These are phyloP conservation scores for Alliaria petiolata DNA, from an alignment of 345 rosid genomes.

Conservation along the genomic window DNA sequence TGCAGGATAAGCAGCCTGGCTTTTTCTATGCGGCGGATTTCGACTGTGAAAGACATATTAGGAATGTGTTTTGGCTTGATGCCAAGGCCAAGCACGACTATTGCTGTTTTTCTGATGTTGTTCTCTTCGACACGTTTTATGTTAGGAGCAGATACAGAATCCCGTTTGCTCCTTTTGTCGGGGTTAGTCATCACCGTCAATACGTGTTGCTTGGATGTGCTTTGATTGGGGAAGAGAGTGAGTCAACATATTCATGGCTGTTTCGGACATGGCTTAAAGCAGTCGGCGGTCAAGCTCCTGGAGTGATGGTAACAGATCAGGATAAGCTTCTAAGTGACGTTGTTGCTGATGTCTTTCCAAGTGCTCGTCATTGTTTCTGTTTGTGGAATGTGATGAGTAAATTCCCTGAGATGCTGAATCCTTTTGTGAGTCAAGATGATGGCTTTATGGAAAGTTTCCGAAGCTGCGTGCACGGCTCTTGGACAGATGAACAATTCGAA, in stretches of 20 bases:
- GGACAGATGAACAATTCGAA: constrained; percentile 45
- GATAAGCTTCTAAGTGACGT: constrained; percentile 36
- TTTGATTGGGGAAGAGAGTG: constrained; percentile 44
- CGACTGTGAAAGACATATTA: constrained; percentile 28
- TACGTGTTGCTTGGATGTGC: constrained; percentile 32
- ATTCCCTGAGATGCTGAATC: constrained; percentile 38
- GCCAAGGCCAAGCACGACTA: constrained; percentile 47
- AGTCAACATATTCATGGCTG: constrained; percentile 42
- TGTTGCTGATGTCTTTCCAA: constrained; percentile 40
- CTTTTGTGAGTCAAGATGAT: constrained; percentile 32
- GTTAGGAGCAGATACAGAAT: constrained; percentile 29
- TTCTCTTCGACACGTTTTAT: constrained; percentile 39
- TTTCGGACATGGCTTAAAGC: constrained; percentile 49
- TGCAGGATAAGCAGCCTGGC: constrained; percentile 47
- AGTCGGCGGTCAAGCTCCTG: constrained; percentile 37
- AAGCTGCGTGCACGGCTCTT: constrained; percentile 40
- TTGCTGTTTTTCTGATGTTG: constrained; percentile 40
- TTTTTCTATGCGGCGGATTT: constrained; percentile 49
- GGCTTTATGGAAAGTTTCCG: constrained; percentile 38
- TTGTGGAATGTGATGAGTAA: constrained; percentile 35
- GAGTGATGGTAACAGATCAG: constrained; percentile 43
- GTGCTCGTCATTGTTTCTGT: constrained; percentile 39
- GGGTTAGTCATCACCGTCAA: constrained; percentile 25
- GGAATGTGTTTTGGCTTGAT: constrained; percentile 47
- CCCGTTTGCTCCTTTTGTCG: constrained; percentile 31